phyloP scores from a whole-genome alignment of 208 protist genomes.

The Baffinella frigidus region DNA sequence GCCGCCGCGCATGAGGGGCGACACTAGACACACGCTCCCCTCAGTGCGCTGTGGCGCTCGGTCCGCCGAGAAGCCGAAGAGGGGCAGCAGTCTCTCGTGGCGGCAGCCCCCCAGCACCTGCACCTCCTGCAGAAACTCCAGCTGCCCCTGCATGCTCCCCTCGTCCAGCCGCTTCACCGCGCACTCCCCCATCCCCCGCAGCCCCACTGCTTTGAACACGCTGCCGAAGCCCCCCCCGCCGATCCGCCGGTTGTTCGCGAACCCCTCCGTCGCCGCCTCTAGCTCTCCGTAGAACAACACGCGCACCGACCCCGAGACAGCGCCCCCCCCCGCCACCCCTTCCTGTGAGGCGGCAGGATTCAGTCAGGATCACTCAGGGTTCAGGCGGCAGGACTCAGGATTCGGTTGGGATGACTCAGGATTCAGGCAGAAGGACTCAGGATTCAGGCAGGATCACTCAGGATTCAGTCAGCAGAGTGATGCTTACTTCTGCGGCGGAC shows the following conservation, averaged over 20 bases:
- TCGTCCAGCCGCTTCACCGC: slow-evolving; percentile 11
- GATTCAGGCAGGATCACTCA: too few relatives aligned
- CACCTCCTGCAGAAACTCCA: slow-evolving; percentile 51
- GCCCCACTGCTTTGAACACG: background rate
- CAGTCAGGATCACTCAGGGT: too few relatives aligned
- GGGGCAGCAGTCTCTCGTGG: slow-evolving; percentile 24
- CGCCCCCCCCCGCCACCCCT: too few relatives aligned
- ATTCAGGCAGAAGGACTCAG: too few relatives aligned
- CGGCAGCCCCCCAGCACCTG: slow-evolving; percentile 30
- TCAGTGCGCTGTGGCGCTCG: background rate
- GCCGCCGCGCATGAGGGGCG: slow-evolving; percentile 29
- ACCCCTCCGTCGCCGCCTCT: background rate
- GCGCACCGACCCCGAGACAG: too few relatives aligned
- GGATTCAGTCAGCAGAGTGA: too few relatives aligned
- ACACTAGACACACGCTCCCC: slow-evolving; percentile 9
- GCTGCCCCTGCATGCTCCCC: slow-evolving; percentile 21
- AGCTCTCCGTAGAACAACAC: slow-evolving; percentile 24
- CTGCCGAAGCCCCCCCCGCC: slow-evolving; percentile 18
- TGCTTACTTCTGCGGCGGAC: too few relatives aligned
- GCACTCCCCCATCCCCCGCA: background rate
- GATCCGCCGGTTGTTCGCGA: background rate
- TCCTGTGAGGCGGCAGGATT: too few relatives aligned
- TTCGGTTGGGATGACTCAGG: too few relatives aligned
- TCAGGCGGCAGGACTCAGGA: too few relatives aligned
- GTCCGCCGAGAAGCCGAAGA: slow-evolving; percentile 25